phyloP scores from a whole-genome alignment of 83 land plant genomes.

The Diphasiastrum complanatum region DNA sequence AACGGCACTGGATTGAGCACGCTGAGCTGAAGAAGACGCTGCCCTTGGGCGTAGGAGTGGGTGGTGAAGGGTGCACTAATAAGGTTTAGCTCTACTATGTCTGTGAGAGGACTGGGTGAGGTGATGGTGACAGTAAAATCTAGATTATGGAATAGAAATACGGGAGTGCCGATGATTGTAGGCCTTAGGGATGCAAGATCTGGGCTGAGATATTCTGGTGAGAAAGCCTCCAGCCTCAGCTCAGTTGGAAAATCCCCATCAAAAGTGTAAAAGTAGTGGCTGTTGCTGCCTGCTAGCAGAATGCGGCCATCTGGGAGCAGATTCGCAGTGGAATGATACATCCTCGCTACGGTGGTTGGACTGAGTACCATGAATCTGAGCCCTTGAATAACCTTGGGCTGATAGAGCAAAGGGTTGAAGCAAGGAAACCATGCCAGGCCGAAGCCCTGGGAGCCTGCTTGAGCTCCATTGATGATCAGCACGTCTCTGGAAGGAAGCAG shows the following conservation, averaged over 20 bases:
- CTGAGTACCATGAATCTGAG: constrained; percentile 4
- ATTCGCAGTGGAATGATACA: constrained; percentile 16
- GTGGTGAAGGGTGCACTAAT: constrained; percentile 49
- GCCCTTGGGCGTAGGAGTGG: constrained; percentile 51
- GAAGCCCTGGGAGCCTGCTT: constrained; percentile 8
- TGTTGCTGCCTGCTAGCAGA: constrained; percentile 5
- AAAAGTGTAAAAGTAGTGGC: constrained; percentile 12
- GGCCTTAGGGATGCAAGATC: constrained; percentile 45
- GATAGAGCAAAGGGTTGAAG: constrained; percentile 6
- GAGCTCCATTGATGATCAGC: constrained; percentile 13
- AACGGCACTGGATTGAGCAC: constrained; percentile 18
- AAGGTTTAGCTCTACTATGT: constrained; percentile 33
- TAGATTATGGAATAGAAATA: constrained; percentile 36
- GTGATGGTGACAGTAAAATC: constrained; percentile 33
- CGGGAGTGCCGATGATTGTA: constrained; percentile 28
- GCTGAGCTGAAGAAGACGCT: constrained; percentile 36
- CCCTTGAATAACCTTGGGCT: neutral
- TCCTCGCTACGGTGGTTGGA: constrained; percentile 1
- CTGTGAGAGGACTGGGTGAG: constrained; percentile 28
- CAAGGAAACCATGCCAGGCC: constrained; percentile 7
- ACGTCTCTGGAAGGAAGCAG: constrained; percentile 15
- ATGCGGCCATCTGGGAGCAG: constrained; percentile 14
- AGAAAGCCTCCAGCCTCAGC: constrained; percentile 52
- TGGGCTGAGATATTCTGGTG: constrained; percentile 46
- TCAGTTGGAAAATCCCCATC: constrained; percentile 3